Base-by-base conservation (phyloP, 1,284 basidiomycete species). In the Sanguinoderma infundibulare region DNA sequence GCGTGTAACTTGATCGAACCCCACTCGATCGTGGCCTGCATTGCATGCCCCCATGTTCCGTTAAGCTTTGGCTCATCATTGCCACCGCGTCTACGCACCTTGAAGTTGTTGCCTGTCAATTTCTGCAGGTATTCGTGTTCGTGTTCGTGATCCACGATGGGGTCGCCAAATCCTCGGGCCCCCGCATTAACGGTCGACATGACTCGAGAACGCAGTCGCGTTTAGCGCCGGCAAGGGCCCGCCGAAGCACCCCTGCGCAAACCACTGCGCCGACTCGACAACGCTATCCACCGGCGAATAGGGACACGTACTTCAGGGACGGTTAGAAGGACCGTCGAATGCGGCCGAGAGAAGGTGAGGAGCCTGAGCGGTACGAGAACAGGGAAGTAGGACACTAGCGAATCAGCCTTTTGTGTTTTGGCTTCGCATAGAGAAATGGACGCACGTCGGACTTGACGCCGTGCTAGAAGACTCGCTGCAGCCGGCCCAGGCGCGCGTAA, bases 211-310 rank as follows among this genome's bases (percentile, higher is more conserved):
- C 26, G 67, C 70, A 3, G 74, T 69, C 42, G 68, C 52, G 66
- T 70, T 74, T 12, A 76, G 67, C 50, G 70, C 47, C 39, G 70
- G 65, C 72, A 72, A 76, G 50, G 66, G 26, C 6, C 73, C 73
- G 5, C 80, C 81, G 62, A 81, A 79, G 66, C 81, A 78, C 5
- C 79, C 79, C 35, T 76, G 70, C 20, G 75, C 74, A 62, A 83
- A 83, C 75, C 79, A 83, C 63, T 79, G 73, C 0, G 81, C 76
- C 6, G 77, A 79, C 62, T 83, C 79, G 20, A 81, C 62, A 32
- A 79, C 80, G 3, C 66, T 62, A 15, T 76, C 72, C 20, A 77
- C 79, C 47, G 67, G 66, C 42, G 79, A 69, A 34, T 74, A 56
- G 8, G 78, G 78, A n/a, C n/a, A n/a, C n/a, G 62, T 81, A 81